Evolutionary conservation across 352 stramenopile species (phyloP), one percentile per base, ranked within the genome.

Genomic region (Pythium guiyangense): DNA sequence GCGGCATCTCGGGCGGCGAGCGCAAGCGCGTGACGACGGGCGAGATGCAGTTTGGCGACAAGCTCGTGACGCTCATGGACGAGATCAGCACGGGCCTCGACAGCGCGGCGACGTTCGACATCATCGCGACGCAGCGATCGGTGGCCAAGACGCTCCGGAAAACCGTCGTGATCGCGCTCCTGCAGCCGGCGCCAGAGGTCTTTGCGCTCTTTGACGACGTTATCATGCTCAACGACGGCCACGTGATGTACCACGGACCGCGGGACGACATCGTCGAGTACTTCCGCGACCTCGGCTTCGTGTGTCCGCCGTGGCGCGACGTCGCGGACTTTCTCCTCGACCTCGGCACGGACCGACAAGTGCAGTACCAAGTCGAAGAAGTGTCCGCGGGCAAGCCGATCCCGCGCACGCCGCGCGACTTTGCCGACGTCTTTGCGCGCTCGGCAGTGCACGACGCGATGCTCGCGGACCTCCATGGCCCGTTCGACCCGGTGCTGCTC

Each of bases 81-180:
- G 84, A 96, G 69, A 96, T 98, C 62, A 93, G 77, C 49, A 98
- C 90, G 5, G 93, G 93, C 6, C 72, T 98, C 10, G 92, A 98
- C 70, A 82, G 77, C 31, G 79, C 88, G 3, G 94, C 89, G 1
- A 95, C 91, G 1, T 96, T 75, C 59, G 91, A 98, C 54, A 98
- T 98, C 64, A 82, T 90, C 62, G n/a, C 27, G n/a, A n/a, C n/a
- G n/a, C n/a, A n/a, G n/a, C n/a, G n/a, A n/a, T n/a, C n/a, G n/a
- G n/a, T n/a, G n/a, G 73, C 73, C n/a, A 64, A 80, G 59, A 74
- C 43, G n/a, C 45, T 76, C 9, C 52, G 57, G 9, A 52, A 57
- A 17, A 81, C 69, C 0, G 26, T 64, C 11, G 68, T 85, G n/a
- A 63, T 93, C 14, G 77, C 84, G 11, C 63, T 96, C 29, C 60